phyloP scores from a whole-genome alignment of 2,329 filamentous ascomycete species.

The Septoria linicola region DNA sequence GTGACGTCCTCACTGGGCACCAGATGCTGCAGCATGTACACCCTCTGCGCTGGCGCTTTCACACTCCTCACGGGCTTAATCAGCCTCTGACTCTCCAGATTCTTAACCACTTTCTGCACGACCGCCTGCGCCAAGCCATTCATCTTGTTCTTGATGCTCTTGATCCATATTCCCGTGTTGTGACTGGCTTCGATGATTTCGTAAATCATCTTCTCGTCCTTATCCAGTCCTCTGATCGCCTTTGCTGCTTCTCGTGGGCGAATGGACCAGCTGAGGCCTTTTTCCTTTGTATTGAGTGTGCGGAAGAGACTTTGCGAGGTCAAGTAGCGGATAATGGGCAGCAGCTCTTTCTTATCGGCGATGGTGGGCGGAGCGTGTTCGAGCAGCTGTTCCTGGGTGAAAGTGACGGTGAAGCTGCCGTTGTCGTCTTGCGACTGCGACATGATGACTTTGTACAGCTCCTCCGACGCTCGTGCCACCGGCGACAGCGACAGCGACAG shows the following conservation, averaged over 20 bases:
- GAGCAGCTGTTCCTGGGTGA: slow-evolving; percentile 36
- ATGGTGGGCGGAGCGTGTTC: slow-evolving; percentile 23
- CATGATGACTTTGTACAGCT: slow-evolving; percentile 32
- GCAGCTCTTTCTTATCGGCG: slow-evolving; percentile 27
- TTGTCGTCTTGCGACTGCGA: slow-evolving; percentile 29
- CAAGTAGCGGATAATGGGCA: slow-evolving; percentile 37
- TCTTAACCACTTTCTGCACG: slow-evolving; percentile 78
- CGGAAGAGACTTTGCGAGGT: slow-evolving; percentile 35
- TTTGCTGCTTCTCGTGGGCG: slow-evolving; percentile 29
- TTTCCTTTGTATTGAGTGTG: slow-evolving; percentile 31
- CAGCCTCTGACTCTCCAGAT: slow-evolving; percentile 75
- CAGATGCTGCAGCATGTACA: slow-evolving; percentile 88
- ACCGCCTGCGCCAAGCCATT: slow-evolving; percentile 76
- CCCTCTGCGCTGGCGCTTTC: slow-evolving; percentile 86
- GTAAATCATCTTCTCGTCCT: slow-evolving; percentile 83
- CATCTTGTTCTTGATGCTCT: slow-evolving; percentile 70
- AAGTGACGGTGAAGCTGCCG: slow-evolving; percentile 33
- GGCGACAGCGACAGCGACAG: slow-evolving; percentile 9
- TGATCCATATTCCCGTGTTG: slow-evolving; percentile 85
- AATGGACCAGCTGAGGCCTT: slow-evolving; percentile 33
- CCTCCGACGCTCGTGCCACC: slow-evolving; percentile 29
- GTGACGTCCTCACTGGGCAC: slow-evolving; percentile 86
- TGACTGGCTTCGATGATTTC: slow-evolving; percentile 83
- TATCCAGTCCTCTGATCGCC: slow-evolving; percentile 48
- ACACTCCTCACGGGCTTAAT: slow-evolving; percentile 90